phyloP scores from a whole-genome alignment of 208 protist genomes.

The Histomonas meleagridis region DNA sequence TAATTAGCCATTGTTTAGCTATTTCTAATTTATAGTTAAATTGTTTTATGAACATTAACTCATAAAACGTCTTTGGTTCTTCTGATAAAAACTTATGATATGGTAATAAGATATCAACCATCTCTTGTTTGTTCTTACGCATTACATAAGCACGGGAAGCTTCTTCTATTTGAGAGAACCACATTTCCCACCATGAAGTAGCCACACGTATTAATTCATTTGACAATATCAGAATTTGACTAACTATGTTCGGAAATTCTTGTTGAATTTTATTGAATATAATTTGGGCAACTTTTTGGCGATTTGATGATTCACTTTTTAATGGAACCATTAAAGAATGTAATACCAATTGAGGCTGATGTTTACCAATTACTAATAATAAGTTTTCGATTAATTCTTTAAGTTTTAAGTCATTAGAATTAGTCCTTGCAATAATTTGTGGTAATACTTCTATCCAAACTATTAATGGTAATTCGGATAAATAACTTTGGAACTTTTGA shows the following conservation, averaged over 20 bases:
- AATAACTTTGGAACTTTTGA: background rate
- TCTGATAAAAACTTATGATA: background rate
- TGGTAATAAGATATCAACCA: background rate
- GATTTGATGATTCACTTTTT: background rate
- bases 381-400: background rate
- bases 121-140: background rate
- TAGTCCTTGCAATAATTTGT: background rate
- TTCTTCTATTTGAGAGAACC: background rate
- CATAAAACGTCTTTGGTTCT: background rate
- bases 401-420: background rate
- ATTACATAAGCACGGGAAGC: background rate
- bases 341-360: background rate
- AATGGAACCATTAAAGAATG: background rate
- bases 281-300: background rate
- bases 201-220: background rate
- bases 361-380: background rate
- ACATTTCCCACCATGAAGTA: background rate
- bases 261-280: background rate
- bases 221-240: background rate
- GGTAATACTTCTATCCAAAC: constrained; percentile 11
- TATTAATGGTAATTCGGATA: background rate
- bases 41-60: background rate
- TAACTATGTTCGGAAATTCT: background rate
- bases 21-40: background rate
- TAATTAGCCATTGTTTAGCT: background rate